phyloP scores from a whole-genome alignment of 257 asterid genomes.

The Datura wrightii region DNA sequence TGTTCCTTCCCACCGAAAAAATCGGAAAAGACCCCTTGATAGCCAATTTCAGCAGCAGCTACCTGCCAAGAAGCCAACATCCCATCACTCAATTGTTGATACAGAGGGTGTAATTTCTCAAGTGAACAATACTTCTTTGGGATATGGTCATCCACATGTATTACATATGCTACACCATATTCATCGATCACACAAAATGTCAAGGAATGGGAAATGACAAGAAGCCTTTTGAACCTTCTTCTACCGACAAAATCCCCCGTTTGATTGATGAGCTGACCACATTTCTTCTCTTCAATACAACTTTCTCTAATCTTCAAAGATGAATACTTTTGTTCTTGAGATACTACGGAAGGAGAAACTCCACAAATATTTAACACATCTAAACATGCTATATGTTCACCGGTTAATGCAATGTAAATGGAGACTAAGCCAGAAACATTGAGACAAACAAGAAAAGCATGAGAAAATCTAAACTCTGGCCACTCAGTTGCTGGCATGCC shows the following conservation, averaged over 20 bases:
- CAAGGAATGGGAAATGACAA: slow-evolving; percentile 63
- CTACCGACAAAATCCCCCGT: slow-evolving; percentile 44
- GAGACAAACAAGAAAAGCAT: slow-evolving; percentile 74
- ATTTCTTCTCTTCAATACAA: slow-evolving; percentile 36
- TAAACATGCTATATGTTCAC: slow-evolving; percentile 61
- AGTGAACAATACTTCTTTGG: slow-evolving; percentile 46
- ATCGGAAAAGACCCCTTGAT: slow-evolving; percentile 56
- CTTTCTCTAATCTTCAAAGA: slow-evolving; percentile 32
- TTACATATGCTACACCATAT: slow-evolving; percentile 65
- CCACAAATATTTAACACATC: slow-evolving; percentile 52
- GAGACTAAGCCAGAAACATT: slow-evolving; percentile 69
- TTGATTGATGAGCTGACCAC: slow-evolving; percentile 39
- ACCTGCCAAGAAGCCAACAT: slow-evolving; percentile 67
- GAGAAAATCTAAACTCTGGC: slow-evolving; percentile 79
- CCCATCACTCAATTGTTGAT: slow-evolving; percentile 55
- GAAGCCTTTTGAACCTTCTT: slow-evolving; percentile 71
- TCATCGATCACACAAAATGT: slow-evolving; percentile 81
- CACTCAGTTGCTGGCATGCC: slow-evolving; percentile 60
- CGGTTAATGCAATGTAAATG: slow-evolving; percentile 66
- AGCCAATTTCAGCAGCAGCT: slow-evolving; percentile 83
- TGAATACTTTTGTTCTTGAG: slow-evolving; percentile 40
- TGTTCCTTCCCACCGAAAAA: slow-evolving; percentile 42
- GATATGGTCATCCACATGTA: slow-evolving; percentile 51
- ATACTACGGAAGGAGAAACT: slow-evolving; percentile 44
- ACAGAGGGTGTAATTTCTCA: slow-evolving; percentile 46